Base-by-base conservation (phyloP, 192 early-diverging fungal genomes). In the Radiomyces spectabilis region DNA sequence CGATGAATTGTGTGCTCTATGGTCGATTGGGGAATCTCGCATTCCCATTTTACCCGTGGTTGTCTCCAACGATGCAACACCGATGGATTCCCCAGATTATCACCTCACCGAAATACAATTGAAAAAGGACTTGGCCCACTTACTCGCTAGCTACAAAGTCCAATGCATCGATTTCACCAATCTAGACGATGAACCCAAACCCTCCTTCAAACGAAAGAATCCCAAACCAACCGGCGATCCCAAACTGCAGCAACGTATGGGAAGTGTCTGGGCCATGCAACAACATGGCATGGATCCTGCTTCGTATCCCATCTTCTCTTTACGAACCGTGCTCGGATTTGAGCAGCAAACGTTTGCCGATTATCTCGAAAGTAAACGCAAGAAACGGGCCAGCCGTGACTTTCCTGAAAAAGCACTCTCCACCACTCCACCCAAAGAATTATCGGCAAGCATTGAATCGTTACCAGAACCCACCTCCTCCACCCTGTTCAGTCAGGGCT, bases 91-190 rank as follows among this genome's bases (percentile, higher is more conserved):
- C 42, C 5, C 15, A 9, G 7, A 21, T 24, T 21, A 16, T 24
- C 24, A 16, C 42, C 42, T 43, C 42, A 8, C 26, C 46, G 6
- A 9, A 21, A 15, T 48, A 16, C 46, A 4, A 21, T 48, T 25
- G 46, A 48, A 15, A 21, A 25, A 48, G 43, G 55, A 57, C 55
- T 22, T 57, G n/a, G 55, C 55, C 24, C 42, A 46, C 37, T 34
- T 57, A 12, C 47, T 57, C 31, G 24, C 15, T 10, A 21, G 30
- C 1, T 48, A 27, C 25, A 21, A 27, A 21, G 16, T 48, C 46
- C 24, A 48, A n/a, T 29, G 24, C 25, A 48, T 22, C 21, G 46
- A 48, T 27, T 29, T 48, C 7, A 29, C 46, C 26, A 48, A 48
- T n/a, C 15, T 48, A 26, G 24, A 44, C 42, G 15, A 29, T 9